Evolutionary conservation across 352 stramenopile species (phyloP).

Genomic region (Globisporangium ultimum): DNA sequence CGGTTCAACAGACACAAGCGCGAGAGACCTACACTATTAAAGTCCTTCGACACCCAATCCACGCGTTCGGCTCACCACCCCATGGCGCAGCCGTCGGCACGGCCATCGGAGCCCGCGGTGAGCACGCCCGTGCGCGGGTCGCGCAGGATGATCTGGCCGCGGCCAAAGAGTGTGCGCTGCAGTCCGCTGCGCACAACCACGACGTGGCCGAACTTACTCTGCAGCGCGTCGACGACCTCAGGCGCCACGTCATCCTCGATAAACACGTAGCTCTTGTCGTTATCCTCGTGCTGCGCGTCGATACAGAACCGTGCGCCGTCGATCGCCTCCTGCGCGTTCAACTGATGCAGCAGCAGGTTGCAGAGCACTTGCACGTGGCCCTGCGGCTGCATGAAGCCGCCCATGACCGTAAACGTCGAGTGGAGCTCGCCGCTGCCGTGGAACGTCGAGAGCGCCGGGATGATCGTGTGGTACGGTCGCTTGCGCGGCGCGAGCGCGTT

Average conservation of each 20-base stretch:
- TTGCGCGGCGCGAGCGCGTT: constrained; percentile 92
- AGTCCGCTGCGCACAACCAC: constrained; percentile 35
- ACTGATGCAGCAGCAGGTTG: constrained; percentile 78
- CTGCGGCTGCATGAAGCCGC: constrained; percentile 96
- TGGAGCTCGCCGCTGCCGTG: constrained; percentile 85
- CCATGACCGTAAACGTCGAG: constrained; percentile 90
- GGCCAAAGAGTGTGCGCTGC: constrained; percentile 57
- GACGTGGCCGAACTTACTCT: constrained; percentile 73
- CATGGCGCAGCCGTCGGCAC: constrained; percentile 93
- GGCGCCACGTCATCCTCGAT: constrained; percentile 82
- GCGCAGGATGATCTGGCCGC: constrained; percentile 83
- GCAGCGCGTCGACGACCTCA: constrained; percentile 67
- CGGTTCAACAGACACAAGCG: not conserved
- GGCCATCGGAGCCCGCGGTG: constrained; percentile 93
- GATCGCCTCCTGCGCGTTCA: constrained; percentile 90
- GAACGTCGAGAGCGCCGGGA: constrained; percentile 92
- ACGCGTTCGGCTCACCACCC: constrained; percentile 41
- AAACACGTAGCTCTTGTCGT: constrained; percentile 58
- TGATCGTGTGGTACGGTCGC: constrained; percentile 98
- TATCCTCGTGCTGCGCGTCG: constrained; percentile 65
- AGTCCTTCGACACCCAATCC: too few relatives aligned
- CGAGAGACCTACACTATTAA: too few relatives aligned
- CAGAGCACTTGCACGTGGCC: constrained; percentile 94
- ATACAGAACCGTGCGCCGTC: constrained; percentile 95
- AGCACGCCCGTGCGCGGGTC: constrained; percentile 86